Conservation (phyloP, 2,329 filamentous ascomycete genomes). For the Ceratocystis huliohia region DNA sequence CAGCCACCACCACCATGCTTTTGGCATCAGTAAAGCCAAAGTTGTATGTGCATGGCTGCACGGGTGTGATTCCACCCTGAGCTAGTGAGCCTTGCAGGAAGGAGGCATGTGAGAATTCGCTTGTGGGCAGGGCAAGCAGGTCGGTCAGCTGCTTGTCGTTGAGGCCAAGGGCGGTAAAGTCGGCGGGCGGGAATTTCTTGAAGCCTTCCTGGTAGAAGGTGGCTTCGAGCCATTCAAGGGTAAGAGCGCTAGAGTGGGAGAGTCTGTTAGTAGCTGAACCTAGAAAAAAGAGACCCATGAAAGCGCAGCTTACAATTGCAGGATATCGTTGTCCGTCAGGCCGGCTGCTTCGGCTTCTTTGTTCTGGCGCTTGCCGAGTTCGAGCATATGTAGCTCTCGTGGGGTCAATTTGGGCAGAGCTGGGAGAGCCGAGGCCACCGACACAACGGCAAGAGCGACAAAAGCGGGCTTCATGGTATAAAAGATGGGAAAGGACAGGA, state of each 20-base stretch:
- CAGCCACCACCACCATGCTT: constrained; percentile 56
- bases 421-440: constrained; percentile 37
- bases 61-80: constrained; percentile 49
- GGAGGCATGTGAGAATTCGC: constrained; percentile 40
- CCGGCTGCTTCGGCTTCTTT: constrained; percentile 36
- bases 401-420: constrained; percentile 33
- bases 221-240: constrained; percentile 61
- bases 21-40: constrained; percentile 55
- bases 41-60: constrained; percentile 57
- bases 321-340: constrained; percentile 41
- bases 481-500: constrained; percentile 3
- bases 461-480: constrained; percentile 32
- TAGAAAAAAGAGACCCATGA: background rate
- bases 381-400: constrained; percentile 36
- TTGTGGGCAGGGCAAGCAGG: constrained; percentile 48
- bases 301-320: constrained; percentile 40
- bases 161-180: constrained; percentile 45
- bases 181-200: constrained; percentile 48
- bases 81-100: constrained; percentile 44
- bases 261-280: background rate
- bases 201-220: constrained; percentile 62
- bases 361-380: constrained; percentile 39
- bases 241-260: constrained; percentile 41
- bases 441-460: constrained; percentile 35
- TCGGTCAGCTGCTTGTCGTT: constrained; percentile 30